Evolutionary conservation across 2,329 filamentous ascomycete genomes (phyloP), one percentile per base, ranked within the genome.

Genomic region (Coniosporium tulheliwenetii): DNA sequence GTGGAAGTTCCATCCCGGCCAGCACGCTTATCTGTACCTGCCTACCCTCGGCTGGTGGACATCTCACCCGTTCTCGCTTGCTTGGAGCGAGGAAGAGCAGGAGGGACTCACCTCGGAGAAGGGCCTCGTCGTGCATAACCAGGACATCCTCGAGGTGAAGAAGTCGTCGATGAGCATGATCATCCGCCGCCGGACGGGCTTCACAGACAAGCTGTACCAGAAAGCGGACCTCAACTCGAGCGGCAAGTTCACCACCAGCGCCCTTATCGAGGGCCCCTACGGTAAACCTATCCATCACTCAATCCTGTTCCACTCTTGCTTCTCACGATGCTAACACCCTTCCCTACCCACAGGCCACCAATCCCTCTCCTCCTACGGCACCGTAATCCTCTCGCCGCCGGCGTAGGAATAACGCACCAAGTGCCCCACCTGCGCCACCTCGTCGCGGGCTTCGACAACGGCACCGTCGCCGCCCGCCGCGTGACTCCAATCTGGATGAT

Each of bases 391-490:
- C 42, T 95, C 55, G 87, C 89, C 10, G 87, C 86, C 42, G 85
- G 89, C 43, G 86, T 91, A 5, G 91, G 91, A 46, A 96, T 98
- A 62, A 94, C 89, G 1, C 89, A 96, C 59, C 86, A 93, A 57
- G 75, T 96, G 29, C 84, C 86, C 30, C 93, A 93, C 58, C 73
- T 95, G 8, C 79, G 78, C 41, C 80, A 91, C 43, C 61, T 69
- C 13, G 64, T 69, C 35, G 58, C 59, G 38, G 61, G 66, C 60
- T 53, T 75, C 67, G 67, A 69, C 66, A 62, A 84, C 75, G 80
- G 50, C 44, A 86, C 78, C 1, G 77, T 86, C 32, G 86, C 89
- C 4, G 85, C 85, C 3, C 79, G 86, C 39, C 77, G 80, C 34
- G 65, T 96, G 37, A 84, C 81, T 1, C 75, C 96, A 7, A 76